These are phyloP conservation scores for Suhomyces vadensis DNA, from an alignment of 805 yeast species.

Conservation along the genomic window DNA sequence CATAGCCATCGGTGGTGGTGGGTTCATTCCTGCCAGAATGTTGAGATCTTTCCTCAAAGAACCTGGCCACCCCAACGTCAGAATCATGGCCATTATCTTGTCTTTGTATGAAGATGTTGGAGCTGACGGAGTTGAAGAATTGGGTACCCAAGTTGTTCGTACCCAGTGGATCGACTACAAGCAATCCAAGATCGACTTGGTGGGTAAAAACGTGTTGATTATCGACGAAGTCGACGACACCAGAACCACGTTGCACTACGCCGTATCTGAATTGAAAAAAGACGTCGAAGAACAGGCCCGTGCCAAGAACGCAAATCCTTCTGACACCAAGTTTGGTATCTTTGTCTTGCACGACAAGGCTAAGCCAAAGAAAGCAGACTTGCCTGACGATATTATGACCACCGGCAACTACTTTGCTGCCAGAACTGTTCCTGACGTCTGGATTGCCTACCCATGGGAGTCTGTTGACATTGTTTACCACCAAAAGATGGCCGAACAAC, in stretches of 20 bases:
- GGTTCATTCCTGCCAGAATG: conserved; percentile 96
- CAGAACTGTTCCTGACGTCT: conserved; percentile 70
- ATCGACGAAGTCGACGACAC: conserved; percentile 89
- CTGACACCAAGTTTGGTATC: conserved; percentile 63
- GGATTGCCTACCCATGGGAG: conserved; percentile 93
- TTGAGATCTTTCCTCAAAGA: conserved; percentile 88
- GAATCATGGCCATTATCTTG: conserved; percentile 92
- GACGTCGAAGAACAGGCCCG: conserved; percentile 64
- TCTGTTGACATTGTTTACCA: conserved; percentile 72
- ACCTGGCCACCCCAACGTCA: conserved; percentile 82
- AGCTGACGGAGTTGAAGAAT: conserved; percentile 42
- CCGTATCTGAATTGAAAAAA: conserved; percentile 69
- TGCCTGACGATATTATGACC: conserved; percentile 63
- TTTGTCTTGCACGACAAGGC: conserved; percentile 77
- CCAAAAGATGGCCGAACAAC: conserved; percentile 68
- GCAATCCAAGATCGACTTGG: conserved; percentile 59
- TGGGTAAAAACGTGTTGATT: conserved; percentile 69
- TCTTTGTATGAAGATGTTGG: conserved; percentile 82
- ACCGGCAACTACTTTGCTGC: conserved; percentile 70
- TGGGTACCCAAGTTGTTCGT: conserved; percentile 68
- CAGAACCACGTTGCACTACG: conserved; percentile 80
- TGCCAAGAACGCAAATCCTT: conserved; percentile 50
- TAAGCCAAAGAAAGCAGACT: conserved; percentile 69
- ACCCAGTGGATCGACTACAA: conserved; percentile 83
- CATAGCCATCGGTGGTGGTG: conserved; percentile 97